A percentile compares a stretch with the other conserved stretches of the same genome.
These are phyloP conservation scores for Seiridium cupressi DNA, from an alignment of 2,329 filamentous ascomycete genomes.

Conservation along the genomic window DNA sequence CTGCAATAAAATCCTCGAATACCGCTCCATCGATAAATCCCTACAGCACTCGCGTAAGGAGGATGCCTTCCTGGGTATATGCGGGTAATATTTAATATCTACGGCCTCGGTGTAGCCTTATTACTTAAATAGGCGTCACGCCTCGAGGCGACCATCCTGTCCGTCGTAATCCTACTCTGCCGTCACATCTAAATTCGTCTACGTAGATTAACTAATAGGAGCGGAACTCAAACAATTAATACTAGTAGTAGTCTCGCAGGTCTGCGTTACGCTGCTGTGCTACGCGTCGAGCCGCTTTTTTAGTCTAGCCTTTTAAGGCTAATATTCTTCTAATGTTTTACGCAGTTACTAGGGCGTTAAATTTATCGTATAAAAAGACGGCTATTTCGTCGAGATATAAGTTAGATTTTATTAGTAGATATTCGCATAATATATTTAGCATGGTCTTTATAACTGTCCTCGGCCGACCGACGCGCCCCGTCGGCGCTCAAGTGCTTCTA, in stretches of 20 bases:
- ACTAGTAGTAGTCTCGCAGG: not conserved
- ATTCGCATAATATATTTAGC: too few relatives aligned
- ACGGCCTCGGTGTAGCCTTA: conserved; percentile 12
- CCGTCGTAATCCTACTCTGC: conserved; percentile 26
- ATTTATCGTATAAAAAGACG: too few relatives aligned
- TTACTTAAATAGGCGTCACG: conserved; percentile 17
- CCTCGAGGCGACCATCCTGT: conserved; percentile 29
- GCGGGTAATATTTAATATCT: conserved; percentile 20
- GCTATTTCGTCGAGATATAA: too few relatives aligned
- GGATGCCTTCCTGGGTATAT: conserved; percentile 20
- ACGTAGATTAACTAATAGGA: conserved; percentile 28
- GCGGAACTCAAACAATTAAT: conserved; percentile 12
- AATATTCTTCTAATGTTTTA: not conserved
- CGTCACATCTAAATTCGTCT: conserved; percentile 31
- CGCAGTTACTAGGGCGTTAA: not conserved
- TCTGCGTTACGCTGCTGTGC: not conserved
- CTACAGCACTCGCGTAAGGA: conserved; percentile 18
- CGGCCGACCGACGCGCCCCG: too few relatives aligned
- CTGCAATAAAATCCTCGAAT: conserved; percentile 17
- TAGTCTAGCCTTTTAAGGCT: not conserved
- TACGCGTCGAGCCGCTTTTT: not conserved
- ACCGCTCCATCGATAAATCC: conserved; percentile 20
- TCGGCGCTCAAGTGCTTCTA: too few relatives aligned
- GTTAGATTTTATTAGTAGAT: too few relatives aligned
- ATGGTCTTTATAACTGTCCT: too few relatives aligned